Evolutionary conservation across 2,329 filamentous ascomycete genomes (phyloP).

Genomic region (Trichoderma asperellum): DNA sequence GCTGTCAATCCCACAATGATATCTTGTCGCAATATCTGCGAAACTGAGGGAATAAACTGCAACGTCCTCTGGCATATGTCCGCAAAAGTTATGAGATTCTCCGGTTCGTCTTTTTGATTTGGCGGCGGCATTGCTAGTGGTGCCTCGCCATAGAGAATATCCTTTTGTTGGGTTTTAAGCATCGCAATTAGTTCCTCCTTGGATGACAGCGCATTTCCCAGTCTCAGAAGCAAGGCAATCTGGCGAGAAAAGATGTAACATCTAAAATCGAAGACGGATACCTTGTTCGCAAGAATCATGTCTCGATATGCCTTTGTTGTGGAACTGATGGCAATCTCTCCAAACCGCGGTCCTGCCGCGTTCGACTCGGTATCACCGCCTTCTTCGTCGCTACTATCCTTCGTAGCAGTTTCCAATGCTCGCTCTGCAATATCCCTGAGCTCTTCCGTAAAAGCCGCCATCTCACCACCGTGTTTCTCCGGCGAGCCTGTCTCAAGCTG

Average conservation of each 20-base stretch:
- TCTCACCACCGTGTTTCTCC: conserved; percentile 70
- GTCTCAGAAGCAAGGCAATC: conserved; percentile 75
- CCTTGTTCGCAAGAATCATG: conserved; percentile 90
- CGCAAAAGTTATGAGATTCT: conserved; percentile 79
- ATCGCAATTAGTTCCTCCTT: conserved; percentile 65
- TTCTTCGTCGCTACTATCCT: conserved; percentile 46
- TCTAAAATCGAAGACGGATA: conserved; percentile 93
- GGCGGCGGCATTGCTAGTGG: conserved; percentile 51
- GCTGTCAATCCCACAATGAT: conserved; percentile 64
- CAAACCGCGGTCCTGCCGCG: conserved; percentile 41
- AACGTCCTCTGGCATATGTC: conserved; percentile 83
- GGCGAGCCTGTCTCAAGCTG: conserved; percentile 63
- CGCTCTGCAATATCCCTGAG: conserved; percentile 63
- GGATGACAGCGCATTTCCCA: conserved; percentile 74
- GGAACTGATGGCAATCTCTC: conserved; percentile 64
- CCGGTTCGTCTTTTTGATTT: conserved; percentile 62
- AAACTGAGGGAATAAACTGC: conserved; percentile 80
- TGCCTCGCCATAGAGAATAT: conserved; percentile 60
- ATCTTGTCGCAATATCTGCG: conserved; percentile 79
- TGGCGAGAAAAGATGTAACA: conserved; percentile 93
- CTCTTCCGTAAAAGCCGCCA: conserved; percentile 74
- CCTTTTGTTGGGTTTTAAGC: conserved; percentile 64
- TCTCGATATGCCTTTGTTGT: conserved; percentile 83
- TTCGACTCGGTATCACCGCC: conserved; percentile 57
- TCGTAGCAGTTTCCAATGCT: conserved; percentile 48